These are phyloP conservation scores for Panus rudis DNA, from an alignment of 768 basidiomycete species.

Conservation along the genomic window DNA sequence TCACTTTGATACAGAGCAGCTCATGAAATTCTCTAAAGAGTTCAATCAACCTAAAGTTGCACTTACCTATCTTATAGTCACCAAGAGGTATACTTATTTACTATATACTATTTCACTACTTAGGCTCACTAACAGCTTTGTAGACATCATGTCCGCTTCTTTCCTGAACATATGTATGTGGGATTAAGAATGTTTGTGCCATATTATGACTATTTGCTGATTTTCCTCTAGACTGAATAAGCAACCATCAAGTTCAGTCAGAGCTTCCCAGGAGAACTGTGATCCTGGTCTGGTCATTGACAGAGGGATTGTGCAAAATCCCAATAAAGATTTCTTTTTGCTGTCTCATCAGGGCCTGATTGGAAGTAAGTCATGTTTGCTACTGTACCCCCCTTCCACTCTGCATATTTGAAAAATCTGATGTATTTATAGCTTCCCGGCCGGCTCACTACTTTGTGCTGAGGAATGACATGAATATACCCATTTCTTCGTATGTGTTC, in stretches of 20 bases:
- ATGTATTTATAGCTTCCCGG: slow-evolving; percentile 37
- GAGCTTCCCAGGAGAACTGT: slow-evolving; percentile 43
- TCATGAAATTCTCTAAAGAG: background rate
- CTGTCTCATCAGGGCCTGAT: slow-evolving; percentile 50
- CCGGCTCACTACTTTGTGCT: slow-evolving; percentile 55
- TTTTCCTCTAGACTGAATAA: background rate
- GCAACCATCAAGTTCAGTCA: slow-evolving; percentile 6
- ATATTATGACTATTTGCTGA: slow-evolving; percentile 14
- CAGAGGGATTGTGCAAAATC: slow-evolving; percentile 38
- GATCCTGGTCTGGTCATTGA: slow-evolving; percentile 46
- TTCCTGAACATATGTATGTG: slow-evolving; percentile 25
- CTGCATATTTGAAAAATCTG: too few relatives aligned
- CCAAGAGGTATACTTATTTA: slow-evolving; percentile 42
- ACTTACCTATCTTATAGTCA: slow-evolving; percentile 55
- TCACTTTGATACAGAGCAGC: slow-evolving; percentile 1
- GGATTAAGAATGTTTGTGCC: slow-evolving; percentile 25
- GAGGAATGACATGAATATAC: slow-evolving; percentile 28
- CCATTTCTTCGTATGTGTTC: slow-evolving; percentile 2
- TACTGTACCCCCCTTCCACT: too few relatives aligned
- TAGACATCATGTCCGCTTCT: slow-evolving; percentile 51
- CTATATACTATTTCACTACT: background rate
- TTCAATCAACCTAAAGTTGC: too few relatives aligned
- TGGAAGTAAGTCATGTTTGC: slow-evolving; percentile 25
- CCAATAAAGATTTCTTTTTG: slow-evolving; percentile 45
- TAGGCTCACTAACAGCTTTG: slow-evolving; percentile 23